Base-by-base conservation (phyloP, 371 early-diverging fungal genomes). In the Cokeromyces recurvatus region DNA sequence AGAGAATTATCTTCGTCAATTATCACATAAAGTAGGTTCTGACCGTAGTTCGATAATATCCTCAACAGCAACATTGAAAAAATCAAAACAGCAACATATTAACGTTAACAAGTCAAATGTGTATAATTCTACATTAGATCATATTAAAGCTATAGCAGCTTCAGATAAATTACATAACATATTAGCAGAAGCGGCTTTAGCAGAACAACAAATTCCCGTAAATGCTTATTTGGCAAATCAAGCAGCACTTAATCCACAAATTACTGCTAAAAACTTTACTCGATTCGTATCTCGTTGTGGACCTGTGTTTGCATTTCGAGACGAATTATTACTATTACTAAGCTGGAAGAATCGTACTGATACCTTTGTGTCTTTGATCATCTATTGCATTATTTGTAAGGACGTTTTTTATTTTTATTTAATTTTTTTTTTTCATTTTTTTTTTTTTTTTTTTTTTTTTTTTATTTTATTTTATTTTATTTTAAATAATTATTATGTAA, bases 211-310 rank as follows among this genome's bases (percentile, higher is more conserved):
- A 20, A 19, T 34, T 4, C 66, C 73, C n/a, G 53, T 50, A 0
- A 66, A 57, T 39, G 55, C 54, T 4, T 68, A 68, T 49, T 45
- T 64, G 4, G 62, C 64, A 22, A 54, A 57, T 31, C 55, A 59
- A 43, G 56, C 64, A 2, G 51, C 69, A 3, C 29, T 73, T 1
- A 63, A 65, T 53, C 64, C 74, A 1, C 71, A 74, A 36, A 37
- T 55, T 8, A 62, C 71, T 8, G 57, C 71, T 1, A 62, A 58
- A 22, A 74, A 66, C 19, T 74, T 71, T 38, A 60, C 68, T 14
- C 59, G 75, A 7, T 66, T 74, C 43, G 71, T 68, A 2, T 56
- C 67, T 14, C 66, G 71, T 7, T 66, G 64, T 38, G 65, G 75
- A 0, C 59, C 68, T 6, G 55, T 74, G n/a, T 74, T 71, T 57